These are phyloP conservation scores for Debaryomyces subglobosus DNA, from an alignment of 1,139 yeast species.

Conservation along the genomic window DNA sequence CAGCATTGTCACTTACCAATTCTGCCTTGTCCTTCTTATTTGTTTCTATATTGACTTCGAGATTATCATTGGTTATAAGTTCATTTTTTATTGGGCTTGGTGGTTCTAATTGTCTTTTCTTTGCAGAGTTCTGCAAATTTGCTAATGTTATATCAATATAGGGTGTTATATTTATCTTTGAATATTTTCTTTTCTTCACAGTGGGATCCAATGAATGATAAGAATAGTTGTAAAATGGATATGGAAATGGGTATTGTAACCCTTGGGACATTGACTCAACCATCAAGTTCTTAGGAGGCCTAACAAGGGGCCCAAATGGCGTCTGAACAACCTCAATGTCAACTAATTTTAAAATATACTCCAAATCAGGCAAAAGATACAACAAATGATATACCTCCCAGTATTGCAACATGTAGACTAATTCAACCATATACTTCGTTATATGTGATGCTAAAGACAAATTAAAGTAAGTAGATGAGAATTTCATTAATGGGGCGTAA, in stretches of 20 bases:
- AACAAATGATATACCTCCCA: slow-evolving; percentile 52
- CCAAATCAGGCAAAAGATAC: slow-evolving; percentile 36
- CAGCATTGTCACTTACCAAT: not conserved
- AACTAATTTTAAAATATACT: slow-evolving; percentile 35
- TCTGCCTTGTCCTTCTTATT: slow-evolving; percentile 1
- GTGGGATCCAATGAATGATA: slow-evolving; percentile 42
- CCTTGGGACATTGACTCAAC: slow-evolving; percentile 44
- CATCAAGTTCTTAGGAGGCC: slow-evolving; percentile 45
- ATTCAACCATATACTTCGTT: slow-evolving; percentile 42
- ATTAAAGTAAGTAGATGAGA: slow-evolving; percentile 41
- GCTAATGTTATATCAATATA: slow-evolving; percentile 42
- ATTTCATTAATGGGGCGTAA: slow-evolving; percentile 31
- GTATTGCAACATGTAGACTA: slow-evolving; percentile 43
- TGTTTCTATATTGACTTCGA: slow-evolving; percentile 12
- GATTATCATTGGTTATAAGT: slow-evolving; percentile 12
- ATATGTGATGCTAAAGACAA: slow-evolving; percentile 41
- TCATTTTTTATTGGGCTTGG: not conserved
- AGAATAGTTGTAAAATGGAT: slow-evolving; percentile 50
- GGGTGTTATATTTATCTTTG: slow-evolving; percentile 33
- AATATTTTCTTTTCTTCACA: slow-evolving; percentile 30
- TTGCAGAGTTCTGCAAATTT: slow-evolving; percentile 16
- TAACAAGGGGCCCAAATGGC: slow-evolving; percentile 43
- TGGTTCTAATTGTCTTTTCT: slow-evolving; percentile 10
- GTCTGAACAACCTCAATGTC: slow-evolving; percentile 43
- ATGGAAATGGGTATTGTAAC: slow-evolving; percentile 50